Evolutionary conservation across 2,329 filamentous ascomycete genomes (phyloP).

Genomic region (Ascochyta viciae-villosae): DNA sequence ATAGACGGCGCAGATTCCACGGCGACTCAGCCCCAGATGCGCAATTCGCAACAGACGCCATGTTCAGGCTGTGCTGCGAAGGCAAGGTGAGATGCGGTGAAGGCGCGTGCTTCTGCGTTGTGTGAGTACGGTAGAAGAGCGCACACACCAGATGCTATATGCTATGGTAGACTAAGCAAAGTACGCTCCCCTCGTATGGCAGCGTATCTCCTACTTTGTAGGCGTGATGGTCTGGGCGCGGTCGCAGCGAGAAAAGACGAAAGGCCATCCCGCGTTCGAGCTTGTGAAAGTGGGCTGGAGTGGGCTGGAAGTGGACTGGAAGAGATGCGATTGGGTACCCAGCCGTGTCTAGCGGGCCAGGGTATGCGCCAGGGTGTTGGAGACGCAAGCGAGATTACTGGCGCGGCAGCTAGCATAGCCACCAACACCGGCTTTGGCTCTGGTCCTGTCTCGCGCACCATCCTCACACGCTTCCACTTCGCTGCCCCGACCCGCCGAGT

Average conservation of each 20-base stretch:
- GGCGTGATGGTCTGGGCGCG: conserved; percentile 4
- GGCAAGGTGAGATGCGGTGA: conserved; percentile 17
- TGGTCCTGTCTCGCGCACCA: conserved; percentile 17
- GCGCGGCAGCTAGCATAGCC: conserved; percentile 16
- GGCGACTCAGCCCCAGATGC: conserved; percentile 13
- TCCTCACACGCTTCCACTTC: conserved; percentile 24
- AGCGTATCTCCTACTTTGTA: conserved; percentile 2
- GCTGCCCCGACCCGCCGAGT: conserved; percentile 16
- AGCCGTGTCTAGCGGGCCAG: neutral
- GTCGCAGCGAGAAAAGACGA: neutral
- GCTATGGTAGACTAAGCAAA: neutral
- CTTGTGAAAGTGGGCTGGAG: conserved; percentile 16
- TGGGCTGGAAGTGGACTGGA: neutral
- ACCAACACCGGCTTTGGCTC: conserved; percentile 4
- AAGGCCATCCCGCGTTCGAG: conserved; percentile 6
- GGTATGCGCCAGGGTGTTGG: neutral
- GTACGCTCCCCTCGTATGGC: neutral
- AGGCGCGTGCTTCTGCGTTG: neutral
- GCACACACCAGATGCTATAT: too few species aligned
- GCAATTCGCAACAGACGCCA: conserved; percentile 10
- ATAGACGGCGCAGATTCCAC: conserved; percentile 19
- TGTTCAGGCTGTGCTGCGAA: conserved; percentile 12
- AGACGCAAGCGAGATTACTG: conserved; percentile 29
- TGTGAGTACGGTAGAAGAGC: too few species aligned
- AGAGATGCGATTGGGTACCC: conserved; percentile 10